Percentiles rank a stretch among this genome's conserved stretches.
phyloP scores from a whole-genome alignment of 306 rosid genomes.

The Vicia faba region DNA sequence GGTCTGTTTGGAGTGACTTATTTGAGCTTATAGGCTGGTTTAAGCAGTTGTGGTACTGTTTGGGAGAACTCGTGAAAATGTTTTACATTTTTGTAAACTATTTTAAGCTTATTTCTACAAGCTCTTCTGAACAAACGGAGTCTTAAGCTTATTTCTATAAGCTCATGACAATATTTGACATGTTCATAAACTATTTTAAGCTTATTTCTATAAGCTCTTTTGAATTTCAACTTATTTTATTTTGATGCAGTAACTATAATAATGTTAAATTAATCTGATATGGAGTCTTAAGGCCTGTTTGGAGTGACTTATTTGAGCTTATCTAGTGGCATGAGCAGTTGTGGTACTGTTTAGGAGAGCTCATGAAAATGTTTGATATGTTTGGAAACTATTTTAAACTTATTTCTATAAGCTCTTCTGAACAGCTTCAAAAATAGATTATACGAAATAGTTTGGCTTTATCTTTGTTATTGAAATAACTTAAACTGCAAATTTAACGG shows the following conservation, averaged over 20 bases:
- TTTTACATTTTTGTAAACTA: not conserved
- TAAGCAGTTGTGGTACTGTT: not conserved
- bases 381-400: not conserved
- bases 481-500: not conserved
- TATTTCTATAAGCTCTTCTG: not conserved
- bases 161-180: not conserved
- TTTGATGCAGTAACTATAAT: not conserved
- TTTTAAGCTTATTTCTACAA: not conserved
- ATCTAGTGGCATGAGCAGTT: too few relatives aligned
- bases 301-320: not conserved
- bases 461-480: not conserved
- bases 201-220: not conserved
- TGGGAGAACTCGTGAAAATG: not conserved
- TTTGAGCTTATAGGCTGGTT: not conserved
- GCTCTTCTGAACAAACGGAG: too few relatives aligned
- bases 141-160: too few relatives aligned
- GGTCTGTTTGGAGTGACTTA: not conserved
- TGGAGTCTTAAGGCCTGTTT: not conserved
- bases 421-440: not conserved
- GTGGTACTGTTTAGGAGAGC: not conserved
- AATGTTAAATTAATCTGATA: not conserved
- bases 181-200: not conserved
- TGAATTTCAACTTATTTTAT: constrained; percentile 4
- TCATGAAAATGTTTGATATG: not conserved
- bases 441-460: not conserved